These are phyloP conservation scores for Vitis rupestris DNA, from an alignment of 164 flowering plant species.

Conservation along the genomic window DNA sequence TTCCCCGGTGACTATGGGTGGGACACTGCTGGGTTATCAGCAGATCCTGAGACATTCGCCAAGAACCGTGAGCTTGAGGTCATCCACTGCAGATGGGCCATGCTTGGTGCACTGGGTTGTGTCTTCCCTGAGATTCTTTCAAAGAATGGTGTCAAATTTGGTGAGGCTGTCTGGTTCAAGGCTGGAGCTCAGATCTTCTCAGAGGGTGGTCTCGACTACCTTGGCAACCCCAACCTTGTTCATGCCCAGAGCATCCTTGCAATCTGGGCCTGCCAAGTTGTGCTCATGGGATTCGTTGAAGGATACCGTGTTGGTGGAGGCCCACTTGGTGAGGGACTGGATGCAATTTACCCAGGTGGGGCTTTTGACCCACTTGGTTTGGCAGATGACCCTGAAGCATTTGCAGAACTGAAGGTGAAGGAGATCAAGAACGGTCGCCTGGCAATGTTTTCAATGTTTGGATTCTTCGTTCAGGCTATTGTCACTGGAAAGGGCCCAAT, in stretches of 20 bases:
- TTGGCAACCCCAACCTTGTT: slow-evolving; percentile 68
- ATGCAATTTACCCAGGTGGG: slow-evolving; percentile 63
- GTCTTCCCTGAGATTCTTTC: slow-evolving; percentile 67
- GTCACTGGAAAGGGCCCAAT: slow-evolving; percentile 83
- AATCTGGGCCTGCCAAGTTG: slow-evolving; percentile 69
- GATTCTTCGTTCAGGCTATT: slow-evolving; percentile 84
- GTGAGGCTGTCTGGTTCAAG: slow-evolving; percentile 76
- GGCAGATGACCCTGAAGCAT: slow-evolving; percentile 84
- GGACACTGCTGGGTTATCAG: slow-evolving; percentile 73
- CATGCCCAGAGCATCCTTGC: slow-evolving; percentile 78
- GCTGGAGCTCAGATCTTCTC: slow-evolving; percentile 72
- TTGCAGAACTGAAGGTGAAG: slow-evolving; percentile 80
- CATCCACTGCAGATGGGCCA: slow-evolving; percentile 72
- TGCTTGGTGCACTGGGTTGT: slow-evolving; percentile 69
- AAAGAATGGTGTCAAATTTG: slow-evolving; percentile 64
- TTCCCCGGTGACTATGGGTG: slow-evolving; percentile 73
- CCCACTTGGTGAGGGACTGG: slow-evolving; percentile 68
- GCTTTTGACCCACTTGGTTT: slow-evolving; percentile 74
- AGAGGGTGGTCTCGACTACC: slow-evolving; percentile 68
- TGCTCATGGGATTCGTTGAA: slow-evolving; percentile 65
- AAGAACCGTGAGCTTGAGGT: slow-evolving; percentile 74
- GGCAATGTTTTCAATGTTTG: slow-evolving; percentile 82
- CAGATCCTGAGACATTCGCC: slow-evolving; percentile 76
- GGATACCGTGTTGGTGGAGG: slow-evolving; percentile 75
- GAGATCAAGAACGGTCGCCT: slow-evolving; percentile 74